A percentile compares a stretch with the other conserved stretches of the same genome.
Evolutionary conservation across 2,329 filamentous ascomycete species (phyloP).

Genomic region (Myriosclerotinia scirpicola): DNA sequence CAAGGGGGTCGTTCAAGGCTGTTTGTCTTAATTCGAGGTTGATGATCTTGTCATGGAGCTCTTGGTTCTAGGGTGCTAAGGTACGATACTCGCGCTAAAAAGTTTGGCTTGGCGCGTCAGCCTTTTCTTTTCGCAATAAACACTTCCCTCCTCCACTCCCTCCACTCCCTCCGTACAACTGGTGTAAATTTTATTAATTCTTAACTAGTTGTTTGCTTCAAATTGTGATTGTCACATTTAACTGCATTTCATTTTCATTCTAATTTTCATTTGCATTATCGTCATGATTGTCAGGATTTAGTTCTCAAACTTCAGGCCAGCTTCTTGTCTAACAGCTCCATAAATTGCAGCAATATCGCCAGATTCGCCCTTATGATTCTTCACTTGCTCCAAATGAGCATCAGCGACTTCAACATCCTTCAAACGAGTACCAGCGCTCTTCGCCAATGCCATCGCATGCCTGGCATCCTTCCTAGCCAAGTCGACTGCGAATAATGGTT

Average conservation of each 20-base stretch:
- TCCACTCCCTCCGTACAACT: too few species aligned
- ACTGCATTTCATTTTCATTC: neutral
- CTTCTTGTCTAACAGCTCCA: conserved; percentile 72
- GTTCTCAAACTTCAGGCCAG: conserved; percentile 73
- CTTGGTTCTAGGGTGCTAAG: neutral
- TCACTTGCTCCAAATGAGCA: conserved; percentile 66
- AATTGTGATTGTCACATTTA: neutral
- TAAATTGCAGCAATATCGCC: conserved; percentile 85
- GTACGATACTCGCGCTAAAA: conserved; percentile 16
- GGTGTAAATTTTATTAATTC: too few species aligned
- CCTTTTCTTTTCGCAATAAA: conserved; percentile 6
- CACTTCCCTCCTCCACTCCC: too few species aligned
- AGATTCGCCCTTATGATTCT: conserved; percentile 65
- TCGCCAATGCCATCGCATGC: conserved; percentile 70
- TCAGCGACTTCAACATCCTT: conserved; percentile 66
- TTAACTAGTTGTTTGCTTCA: neutral
- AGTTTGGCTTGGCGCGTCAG: conserved; percentile 19
- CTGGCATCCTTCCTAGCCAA: conserved; percentile 79
- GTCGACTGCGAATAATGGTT: conserved; percentile 81
- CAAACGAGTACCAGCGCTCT: conserved; percentile 60
- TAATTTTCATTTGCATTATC: neutral
- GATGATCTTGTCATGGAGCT: conserved; percentile 17
- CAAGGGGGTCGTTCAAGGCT: conserved; percentile 2
- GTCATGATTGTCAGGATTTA: conserved; percentile 32
- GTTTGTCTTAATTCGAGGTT: conserved; percentile 16